Base-by-base conservation (phyloP, 208 protist species). In the Trypanosoma cruzi region DNA sequence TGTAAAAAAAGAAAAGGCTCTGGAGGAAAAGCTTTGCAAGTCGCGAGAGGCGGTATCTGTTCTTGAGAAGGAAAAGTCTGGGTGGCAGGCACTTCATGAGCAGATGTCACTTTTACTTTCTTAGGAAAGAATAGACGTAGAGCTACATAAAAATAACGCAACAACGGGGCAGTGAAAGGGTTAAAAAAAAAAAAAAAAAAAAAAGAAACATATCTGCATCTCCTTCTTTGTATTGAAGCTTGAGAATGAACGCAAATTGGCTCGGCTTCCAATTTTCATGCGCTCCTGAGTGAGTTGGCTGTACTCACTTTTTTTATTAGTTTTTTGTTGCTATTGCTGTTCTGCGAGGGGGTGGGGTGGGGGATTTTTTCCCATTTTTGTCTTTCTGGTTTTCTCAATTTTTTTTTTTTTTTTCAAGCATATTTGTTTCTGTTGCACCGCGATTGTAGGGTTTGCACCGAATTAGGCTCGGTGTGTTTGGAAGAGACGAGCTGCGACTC, bases 61-160 rank as follows among this genome's bases (percentile, higher is more conserved):
- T 10, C 73, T 93, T 59, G 28, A 79, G 62, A 74, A 64, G 16
- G 88, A 93, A 64, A 80, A 80, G 29, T 60, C 71, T 16, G 85
- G 91, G 52, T 93, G 88, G 88, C 22, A 72, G 34, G 66, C 64
- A 36, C 82, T 90, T 46, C 63, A 74, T 26, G 28, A 80, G 24
- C 77, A 88, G 20, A 76, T 92, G 67, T 71, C 54, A 32, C 59
- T 63, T 44, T 68, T 52, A 61, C 64, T 32, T 32, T 29, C 34
- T 20, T 72, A 72, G 48, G 44, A 58, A 24, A 56, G 11, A 14
- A 49, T 31, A 46, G 18, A 55, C 34, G 56, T 36, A 46, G 4
- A 31, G 46, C 11, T 50, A 22, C 20, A 50, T 8, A 50, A 50
- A 64, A 48, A 37, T 4, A n/a, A 10, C n/a, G 18, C 7, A 48